These are phyloP conservation scores for Camelina neglecta DNA, from an alignment of 345 rosid species.

Conservation along the genomic window DNA sequence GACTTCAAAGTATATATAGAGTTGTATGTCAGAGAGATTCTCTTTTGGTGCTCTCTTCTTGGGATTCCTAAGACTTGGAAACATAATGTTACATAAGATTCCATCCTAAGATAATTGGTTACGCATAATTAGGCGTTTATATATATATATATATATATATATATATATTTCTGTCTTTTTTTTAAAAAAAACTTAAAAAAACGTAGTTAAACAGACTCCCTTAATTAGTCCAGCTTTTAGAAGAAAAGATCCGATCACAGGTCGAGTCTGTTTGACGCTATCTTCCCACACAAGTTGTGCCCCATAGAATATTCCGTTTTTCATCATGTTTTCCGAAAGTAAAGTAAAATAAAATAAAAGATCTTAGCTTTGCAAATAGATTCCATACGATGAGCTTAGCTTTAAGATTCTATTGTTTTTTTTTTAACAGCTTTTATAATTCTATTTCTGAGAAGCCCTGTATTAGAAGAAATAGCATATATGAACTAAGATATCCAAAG, in stretches of 20 bases:
- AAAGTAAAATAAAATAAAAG: neutral
- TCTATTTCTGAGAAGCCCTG: neutral
- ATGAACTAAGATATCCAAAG: neutral
- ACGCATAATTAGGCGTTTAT: conserved; percentile 26
- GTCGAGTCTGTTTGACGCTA: conserved; percentile 38
- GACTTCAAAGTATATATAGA: conserved; percentile 22
- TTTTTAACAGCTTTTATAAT: neutral
- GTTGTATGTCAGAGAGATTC: conserved; percentile 46
- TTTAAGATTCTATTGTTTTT: neutral
- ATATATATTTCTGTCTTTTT: neutral
- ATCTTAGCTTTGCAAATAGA: conserved; percentile 35
- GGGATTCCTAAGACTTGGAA: conserved; percentile 30
- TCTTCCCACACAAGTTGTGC: conserved; percentile 36
- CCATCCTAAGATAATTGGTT: conserved; percentile 36
- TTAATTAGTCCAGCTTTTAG: conserved; percentile 15
- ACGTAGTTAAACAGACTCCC: conserved; percentile 15
- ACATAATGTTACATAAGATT: conserved; percentile 38
- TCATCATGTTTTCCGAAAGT: neutral
- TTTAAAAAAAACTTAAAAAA: neutral
- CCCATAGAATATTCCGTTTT: conserved; percentile 30
- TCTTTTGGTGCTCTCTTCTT: conserved; percentile 27
- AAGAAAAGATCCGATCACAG: conserved; percentile 42
- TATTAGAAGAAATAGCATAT: neutral
- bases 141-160: no score
- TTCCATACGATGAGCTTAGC: conserved; percentile 18